Evolutionary conservation across 2,329 filamentous ascomycete species (phyloP), one percentile per base, ranked within the genome.

Genomic region (Decorospora gaudefroyi): DNA sequence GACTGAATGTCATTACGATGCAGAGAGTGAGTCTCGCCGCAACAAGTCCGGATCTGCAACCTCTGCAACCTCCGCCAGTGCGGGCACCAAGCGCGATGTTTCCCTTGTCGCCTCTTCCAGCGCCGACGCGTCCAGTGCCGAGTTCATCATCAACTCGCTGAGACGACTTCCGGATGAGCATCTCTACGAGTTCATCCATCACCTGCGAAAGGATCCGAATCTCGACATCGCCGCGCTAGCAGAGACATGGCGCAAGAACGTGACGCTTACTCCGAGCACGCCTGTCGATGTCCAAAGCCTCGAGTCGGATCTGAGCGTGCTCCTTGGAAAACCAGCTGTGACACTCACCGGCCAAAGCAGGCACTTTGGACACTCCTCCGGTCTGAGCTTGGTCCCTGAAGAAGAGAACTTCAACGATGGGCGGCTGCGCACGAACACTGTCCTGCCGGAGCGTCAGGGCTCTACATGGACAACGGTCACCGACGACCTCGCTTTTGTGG

Each of bases 401-500:
- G 62, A 68, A 21, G 67, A 71, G 22, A 60, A 67, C 35, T 66
- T 66, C 31, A 54, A 50, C 7, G 46, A 48, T 11, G 48, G 55
- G 12, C 46, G 48, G 8, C 31, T 40, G 41, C 55, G 57, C 23
- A 41, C 30, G 23, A 46, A 49, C 34, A 36, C 29, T 6, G 38
- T 52, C 6, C 42, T 52, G 17, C 44, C 33, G 31, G 55, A 55
- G 28, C 57, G 51, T 38, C 44, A 51, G 29, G 55, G 54, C 11
- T 50, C 64, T 21, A 68, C 63, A 3, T 88, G 85, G 85, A 87
- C 85, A 1, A 73, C 59, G 26, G 76, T 87, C 15, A 86, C 83
- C 2, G 61, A 67, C 3, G 83, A 88, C 52, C 58, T 73, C 9
- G 70, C 65, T 9, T 75, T 88, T 19, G 80, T 88, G 1, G 76